Evolutionary conservation across 177 flowering plant species (phyloP), one percentile per base, ranked within the genome.

Genomic region (Vitis hybrid): DNA sequence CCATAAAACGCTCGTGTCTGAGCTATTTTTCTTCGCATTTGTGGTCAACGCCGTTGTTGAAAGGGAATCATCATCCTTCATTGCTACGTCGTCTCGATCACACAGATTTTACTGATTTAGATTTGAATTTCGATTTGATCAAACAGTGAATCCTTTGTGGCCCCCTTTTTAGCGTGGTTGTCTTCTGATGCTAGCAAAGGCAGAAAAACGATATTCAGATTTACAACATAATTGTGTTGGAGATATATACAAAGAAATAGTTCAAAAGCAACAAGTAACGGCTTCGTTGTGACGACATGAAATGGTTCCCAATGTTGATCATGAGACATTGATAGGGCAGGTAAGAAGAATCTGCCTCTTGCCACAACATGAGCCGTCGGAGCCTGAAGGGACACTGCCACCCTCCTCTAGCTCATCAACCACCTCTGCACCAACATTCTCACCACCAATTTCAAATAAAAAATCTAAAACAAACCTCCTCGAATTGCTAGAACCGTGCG

Each of bases 221-320:
- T 21, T 21, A 21, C 21, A 21, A 21, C 95, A 67, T 83, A 66
- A 57, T 71, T 30, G 80, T 87, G 86, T 82, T 92, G 94, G 49
- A 94, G 93, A 81, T 89, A 85, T 76, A 91, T 82, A 80, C 96
- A 92, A 75, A 92, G 94, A 32, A 94, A 94, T 64, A 94, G 82
- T 75, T 94, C 99, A 83, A 94, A 94, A 71, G 96, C 86, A 71
- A 91, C 80, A 74, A 94, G 88, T 83, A 94, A 79, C 2, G 99
- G 94, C 34, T 81, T 87, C 2, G 97, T 91, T 55, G 86, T 87
- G 56, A 94, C 74, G 7, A 97, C 88, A 85, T 94, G 98, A 76
- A 89, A 94, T 6, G 98, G 98, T 54, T 97, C 97, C 97, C 98
- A 94, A 81, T 89, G 87, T 52, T 97, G 95, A 81, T 84, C 92